Evolutionary conservation across 768 basidiomycete species (phyloP).

Genomic region (Cantharellus anzutake): DNA sequence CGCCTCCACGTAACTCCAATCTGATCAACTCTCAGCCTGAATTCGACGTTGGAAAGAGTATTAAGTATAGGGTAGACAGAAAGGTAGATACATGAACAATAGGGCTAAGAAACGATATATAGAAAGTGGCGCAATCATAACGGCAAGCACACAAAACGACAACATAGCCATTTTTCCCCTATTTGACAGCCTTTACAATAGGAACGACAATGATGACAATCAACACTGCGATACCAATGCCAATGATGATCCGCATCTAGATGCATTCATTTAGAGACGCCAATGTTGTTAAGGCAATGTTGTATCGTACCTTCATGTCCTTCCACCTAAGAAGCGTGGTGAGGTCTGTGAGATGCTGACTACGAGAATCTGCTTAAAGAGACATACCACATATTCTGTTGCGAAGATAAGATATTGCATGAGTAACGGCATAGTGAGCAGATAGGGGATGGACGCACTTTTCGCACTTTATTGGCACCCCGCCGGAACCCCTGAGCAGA

Average conservation of each 20-base stretch:
- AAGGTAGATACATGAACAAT: too few species aligned
- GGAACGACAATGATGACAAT: slow-evolving; percentile 92
- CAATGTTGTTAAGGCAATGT: neutral
- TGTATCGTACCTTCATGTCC: slow-evolving; percentile 66
- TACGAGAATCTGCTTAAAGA: neutral
- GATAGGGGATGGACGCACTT: slow-evolving; percentile 36
- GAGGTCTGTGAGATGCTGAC: too few species aligned
- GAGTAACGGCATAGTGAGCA: slow-evolving; percentile 16
- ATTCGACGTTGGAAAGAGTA: too few species aligned
- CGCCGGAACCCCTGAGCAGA: slow-evolving; percentile 98
- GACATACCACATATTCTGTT: slow-evolving; percentile 79
- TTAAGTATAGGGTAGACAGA: too few species aligned
- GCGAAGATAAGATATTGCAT: slow-evolving; percentile 3
- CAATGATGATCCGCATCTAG: slow-evolving; percentile 90
- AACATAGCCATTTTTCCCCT: slow-evolving; percentile 8
- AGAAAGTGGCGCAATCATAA: too few species aligned
- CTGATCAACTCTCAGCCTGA: neutral
- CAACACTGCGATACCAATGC: slow-evolving; percentile 72
- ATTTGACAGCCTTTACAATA: slow-evolving; percentile 68
- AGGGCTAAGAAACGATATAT: too few species aligned
- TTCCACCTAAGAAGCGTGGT: slow-evolving; percentile 51
- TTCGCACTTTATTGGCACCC: slow-evolving; percentile 92
- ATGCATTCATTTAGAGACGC: slow-evolving; percentile 15
- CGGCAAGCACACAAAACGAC: too few species aligned
- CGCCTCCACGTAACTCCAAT: neutral